Evolutionary conservation across 1,284 basidiomycete species (phyloP).

Genomic region (Cutaneotrichosporon mucoides): DNA sequence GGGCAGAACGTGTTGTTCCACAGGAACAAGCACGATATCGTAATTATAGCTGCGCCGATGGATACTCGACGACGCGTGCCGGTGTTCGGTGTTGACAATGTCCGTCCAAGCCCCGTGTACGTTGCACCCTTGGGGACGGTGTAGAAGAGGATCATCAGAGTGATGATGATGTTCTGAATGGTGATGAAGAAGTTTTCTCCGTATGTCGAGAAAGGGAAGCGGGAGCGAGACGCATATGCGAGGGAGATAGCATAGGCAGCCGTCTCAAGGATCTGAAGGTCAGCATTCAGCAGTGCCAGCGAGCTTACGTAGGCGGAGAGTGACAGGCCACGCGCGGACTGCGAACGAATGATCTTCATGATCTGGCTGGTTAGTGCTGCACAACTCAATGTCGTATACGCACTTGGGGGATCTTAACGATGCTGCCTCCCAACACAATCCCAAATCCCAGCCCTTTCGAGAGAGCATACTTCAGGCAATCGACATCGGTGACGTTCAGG

Average conservation of each 20-base stretch:
- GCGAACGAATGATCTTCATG: constrained; percentile 54
- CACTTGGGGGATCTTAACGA: constrained; percentile 93
- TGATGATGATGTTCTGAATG: constrained; percentile 75
- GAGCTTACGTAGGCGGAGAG: constrained; percentile 63
- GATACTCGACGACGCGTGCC: neutral
- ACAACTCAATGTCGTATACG: constrained; percentile 41
- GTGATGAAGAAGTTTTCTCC: constrained; percentile 89
- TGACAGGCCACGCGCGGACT: constrained; percentile 77
- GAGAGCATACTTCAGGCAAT: constrained; percentile 84
- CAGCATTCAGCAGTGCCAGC: neutral
- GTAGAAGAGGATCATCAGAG: constrained; percentile 68
- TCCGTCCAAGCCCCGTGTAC: constrained; percentile 10
- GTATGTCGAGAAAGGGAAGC: constrained; percentile 90
- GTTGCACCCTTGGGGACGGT: constrained; percentile 14
- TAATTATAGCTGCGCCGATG: constrained; percentile 49
- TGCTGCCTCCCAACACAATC: constrained; percentile 83
- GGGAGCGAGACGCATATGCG: constrained; percentile 75
- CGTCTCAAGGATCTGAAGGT: constrained; percentile 62
- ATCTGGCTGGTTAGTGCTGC: constrained; percentile 49
- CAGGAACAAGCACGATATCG: constrained; percentile 53
- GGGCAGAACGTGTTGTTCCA: constrained; percentile 46
- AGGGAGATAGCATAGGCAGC: constrained; percentile 79
- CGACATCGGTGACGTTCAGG: constrained; percentile 71
- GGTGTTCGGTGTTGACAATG: neutral
- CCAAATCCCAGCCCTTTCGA: constrained; percentile 90